Percentiles rank a stretch among this genome's conserved stretches.
Conservation (phyloP, 2,329 filamentous ascomycete species). For the Grosmannia penicillata region DNA sequence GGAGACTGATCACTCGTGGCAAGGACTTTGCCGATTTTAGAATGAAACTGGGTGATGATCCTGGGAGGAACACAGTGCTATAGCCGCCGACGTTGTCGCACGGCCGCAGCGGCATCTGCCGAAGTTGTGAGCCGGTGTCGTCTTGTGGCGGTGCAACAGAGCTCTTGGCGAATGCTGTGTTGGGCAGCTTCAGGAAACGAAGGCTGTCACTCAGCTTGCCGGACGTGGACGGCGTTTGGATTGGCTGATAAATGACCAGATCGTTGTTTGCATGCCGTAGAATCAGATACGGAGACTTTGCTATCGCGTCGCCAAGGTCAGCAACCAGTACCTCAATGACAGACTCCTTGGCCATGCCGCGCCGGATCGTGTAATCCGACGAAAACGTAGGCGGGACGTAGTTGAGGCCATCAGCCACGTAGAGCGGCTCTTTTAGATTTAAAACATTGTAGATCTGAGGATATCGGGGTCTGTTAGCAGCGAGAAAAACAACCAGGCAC, state of each 20-base stretch:
- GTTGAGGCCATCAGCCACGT: conserved; percentile 59
- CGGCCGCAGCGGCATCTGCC: conserved; percentile 34
- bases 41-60: conserved; percentile 65
- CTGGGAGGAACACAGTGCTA: conserved; percentile 69
- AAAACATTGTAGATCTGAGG: conserved; percentile 69
- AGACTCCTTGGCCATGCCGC: conserved; percentile 56
- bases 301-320: conserved; percentile 64
- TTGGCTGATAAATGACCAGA: conserved; percentile 75
- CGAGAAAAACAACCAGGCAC: background rate
- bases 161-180: conserved; percentile 49
- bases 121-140: conserved; percentile 29
- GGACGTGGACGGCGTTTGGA: conserved; percentile 25
- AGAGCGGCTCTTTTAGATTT: conserved; percentile 55
- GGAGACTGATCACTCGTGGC: conserved; percentile 61
- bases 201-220: conserved; percentile 28
- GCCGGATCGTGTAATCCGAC: conserved; percentile 52
- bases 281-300: conserved; percentile 64
- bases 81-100: conserved; percentile 60
- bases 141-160: conserved; percentile 29
- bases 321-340: conserved; percentile 71
- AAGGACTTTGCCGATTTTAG: conserved; percentile 65
- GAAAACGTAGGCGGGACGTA: conserved; percentile 67
- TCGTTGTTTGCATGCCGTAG: conserved; percentile 69
- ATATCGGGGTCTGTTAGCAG: no score
- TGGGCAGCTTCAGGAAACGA: conserved; percentile 62